Percentiles rank a stretch among this genome's conserved stretches.
phyloP scores from a whole-genome alignment of 2,329 filamentous ascomycete genomes.

The Botryosphaeria dothidea region DNA sequence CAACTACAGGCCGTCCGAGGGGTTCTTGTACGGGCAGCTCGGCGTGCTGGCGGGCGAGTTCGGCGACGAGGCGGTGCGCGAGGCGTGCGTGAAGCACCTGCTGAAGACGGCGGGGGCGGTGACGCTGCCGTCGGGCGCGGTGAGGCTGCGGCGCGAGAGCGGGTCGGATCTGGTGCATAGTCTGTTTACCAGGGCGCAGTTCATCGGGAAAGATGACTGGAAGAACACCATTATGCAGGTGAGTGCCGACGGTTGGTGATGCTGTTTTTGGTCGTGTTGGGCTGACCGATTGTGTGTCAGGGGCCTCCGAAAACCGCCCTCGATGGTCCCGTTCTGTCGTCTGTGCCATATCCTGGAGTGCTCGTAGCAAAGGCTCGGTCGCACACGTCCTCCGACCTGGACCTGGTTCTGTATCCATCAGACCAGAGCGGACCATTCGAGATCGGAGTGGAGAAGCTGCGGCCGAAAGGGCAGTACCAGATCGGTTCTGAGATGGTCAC shows the following conservation, averaged over 20 bases:
- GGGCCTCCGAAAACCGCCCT: slow-evolving; percentile 22
- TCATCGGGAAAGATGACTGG: slow-evolving; percentile 21
- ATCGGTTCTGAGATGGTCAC: neutral
- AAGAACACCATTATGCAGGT: slow-evolving; percentile 16
- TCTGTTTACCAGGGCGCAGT: neutral
- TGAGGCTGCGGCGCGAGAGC: neutral
- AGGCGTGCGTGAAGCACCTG: slow-evolving; percentile 22
- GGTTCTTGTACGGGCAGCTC: slow-evolving; percentile 19
- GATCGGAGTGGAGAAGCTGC: slow-evolving; percentile 24
- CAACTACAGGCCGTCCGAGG: slow-evolving; percentile 23
- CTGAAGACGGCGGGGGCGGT: slow-evolving; percentile 23
- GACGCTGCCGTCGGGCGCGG: neutral
- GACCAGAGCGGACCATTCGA: slow-evolving; percentile 19
- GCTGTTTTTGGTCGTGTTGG: neutral
- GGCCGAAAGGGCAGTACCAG: neutral
- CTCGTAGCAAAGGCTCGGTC: slow-evolving; percentile 24
- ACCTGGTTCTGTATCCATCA: slow-evolving; percentile 23
- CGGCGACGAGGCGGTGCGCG: slow-evolving; percentile 21
- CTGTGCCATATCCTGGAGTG: slow-evolving; percentile 23
- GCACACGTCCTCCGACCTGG: slow-evolving; percentile 21
- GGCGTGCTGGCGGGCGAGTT: slow-evolving; percentile 23
- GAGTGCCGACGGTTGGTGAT: neutral
- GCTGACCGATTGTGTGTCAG: neutral
- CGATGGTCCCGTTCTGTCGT: slow-evolving; percentile 21
- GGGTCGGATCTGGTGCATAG: neutral